Evolutionary conservation across 176 grass and related monocot species (phyloP).

Genomic region (Oryza punctata): DNA sequence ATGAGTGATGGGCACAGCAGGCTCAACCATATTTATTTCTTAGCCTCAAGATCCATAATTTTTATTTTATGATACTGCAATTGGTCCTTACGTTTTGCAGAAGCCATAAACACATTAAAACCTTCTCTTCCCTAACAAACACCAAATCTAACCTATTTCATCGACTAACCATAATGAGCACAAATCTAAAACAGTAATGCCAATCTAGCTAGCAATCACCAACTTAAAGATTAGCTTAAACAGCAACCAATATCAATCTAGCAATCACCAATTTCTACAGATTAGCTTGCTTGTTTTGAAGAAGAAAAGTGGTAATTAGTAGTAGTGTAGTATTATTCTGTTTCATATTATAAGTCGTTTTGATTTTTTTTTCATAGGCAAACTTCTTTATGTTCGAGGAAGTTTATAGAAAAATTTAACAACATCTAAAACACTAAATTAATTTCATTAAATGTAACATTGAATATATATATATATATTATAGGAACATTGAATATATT

Average conservation of each 20-base stretch:
- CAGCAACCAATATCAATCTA: too few relatives aligned
- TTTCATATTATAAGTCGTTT: too few relatives aligned
- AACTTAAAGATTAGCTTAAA: background rate
- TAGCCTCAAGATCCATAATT: too few relatives aligned
- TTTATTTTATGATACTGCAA: too few relatives aligned
- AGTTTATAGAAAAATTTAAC: too few relatives aligned
- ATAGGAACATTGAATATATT: too few relatives aligned
- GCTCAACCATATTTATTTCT: background rate
- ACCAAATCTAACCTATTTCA: background rate
- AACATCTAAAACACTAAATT: too few relatives aligned
- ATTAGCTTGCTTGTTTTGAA: conserved; percentile 44
- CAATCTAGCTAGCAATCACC: background rate
- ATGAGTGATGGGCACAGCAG: background rate
- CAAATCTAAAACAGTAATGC: background rate
- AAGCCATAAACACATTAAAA: background rate
- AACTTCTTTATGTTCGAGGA: too few relatives aligned
- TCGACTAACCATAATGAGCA: background rate
- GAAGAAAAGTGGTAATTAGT: background rate
- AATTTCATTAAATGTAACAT: too few relatives aligned
- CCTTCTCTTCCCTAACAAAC: background rate
- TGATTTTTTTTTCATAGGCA: too few relatives aligned
- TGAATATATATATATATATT: too few relatives aligned
- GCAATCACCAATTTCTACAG: background rate
- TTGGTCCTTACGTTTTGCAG: background rate
- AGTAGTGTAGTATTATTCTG: too few relatives aligned